Base-by-base conservation (phyloP, 306 rosid species). In the Urtica urens region DNA sequence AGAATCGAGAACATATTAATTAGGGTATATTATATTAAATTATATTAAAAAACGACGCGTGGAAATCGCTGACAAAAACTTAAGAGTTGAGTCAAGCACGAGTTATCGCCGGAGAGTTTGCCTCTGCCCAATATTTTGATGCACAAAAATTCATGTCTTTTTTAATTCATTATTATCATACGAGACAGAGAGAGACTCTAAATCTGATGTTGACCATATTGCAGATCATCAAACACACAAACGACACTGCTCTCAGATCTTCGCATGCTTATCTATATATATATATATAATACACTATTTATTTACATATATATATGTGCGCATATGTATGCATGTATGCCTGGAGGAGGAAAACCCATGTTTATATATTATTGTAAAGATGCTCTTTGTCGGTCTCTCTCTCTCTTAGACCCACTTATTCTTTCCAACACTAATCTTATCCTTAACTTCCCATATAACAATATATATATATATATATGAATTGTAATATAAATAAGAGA, bases 301-400 rank as follows among this genome's bases (percentile, higher is more conserved):
- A n/a, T n/a, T n/a, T n/a, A n/a, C 15, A 59, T 16, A 46, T 24
- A 23, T 25, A 10, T 24, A 26, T 25, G n/a, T 24, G 8, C 16
- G 25, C 18, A 11, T 11, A 3, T 46, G 34, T 46, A 19, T 24
- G 34, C 13, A 46, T 23, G 27, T 23, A 12, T 35, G 55, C 64
- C 67, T 66, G 65, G 40, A 20, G 62, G 52, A 46, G 59, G 68
- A 60, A 74, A 57, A 64, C 73, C 74, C 70, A 68, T 57, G 75
- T 45, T 60, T 34, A 37, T n/a, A n/a, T 49, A 8, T 49, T 8
- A 28, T 28, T 17, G 33, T 31, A 50, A 75, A 79, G 92, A 82
- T 87, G 96, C 96, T 68, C 75, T 79, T 72, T 79, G 93, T 82
- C 87, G 78, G 70, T 46, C 49, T 53, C 41, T 25, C 51, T 55